Evolutionary conservation across 1,139 yeast genomes (phyloP).

Genomic region (Geotrichum carabidarum): DNA sequence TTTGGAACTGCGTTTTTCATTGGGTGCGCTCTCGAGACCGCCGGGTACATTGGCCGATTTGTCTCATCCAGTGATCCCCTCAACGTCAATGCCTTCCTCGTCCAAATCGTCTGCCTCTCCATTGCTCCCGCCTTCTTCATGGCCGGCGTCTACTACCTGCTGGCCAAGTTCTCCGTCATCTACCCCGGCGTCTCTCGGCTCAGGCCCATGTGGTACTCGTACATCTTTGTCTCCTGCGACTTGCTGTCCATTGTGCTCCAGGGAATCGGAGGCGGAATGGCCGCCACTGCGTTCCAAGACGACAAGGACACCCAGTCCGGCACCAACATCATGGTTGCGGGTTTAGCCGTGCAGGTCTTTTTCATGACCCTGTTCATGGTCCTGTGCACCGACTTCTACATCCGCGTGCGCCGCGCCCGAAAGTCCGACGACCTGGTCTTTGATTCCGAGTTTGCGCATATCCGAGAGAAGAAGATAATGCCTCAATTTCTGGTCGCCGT

Average conservation of each 20-base stretch:
- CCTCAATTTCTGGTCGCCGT: slow-evolving; percentile 30
- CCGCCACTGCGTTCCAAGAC: slow-evolving; percentile 50
- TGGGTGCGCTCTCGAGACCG: slow-evolving; percentile 60
- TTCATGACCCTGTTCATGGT: slow-evolving; percentile 64
- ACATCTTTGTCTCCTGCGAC: slow-evolving; percentile 63
- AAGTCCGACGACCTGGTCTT: slow-evolving; percentile 23
- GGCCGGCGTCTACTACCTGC: slow-evolving; percentile 78
- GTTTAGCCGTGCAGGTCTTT: slow-evolving; percentile 71
- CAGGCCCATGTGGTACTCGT: slow-evolving; percentile 71
- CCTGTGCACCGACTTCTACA: slow-evolving; percentile 53
- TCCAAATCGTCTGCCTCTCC: slow-evolving; percentile 68
- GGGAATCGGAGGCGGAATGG: slow-evolving; percentile 79
- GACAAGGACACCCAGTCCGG: slow-evolving; percentile 47
- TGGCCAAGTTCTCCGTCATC: slow-evolving; percentile 68
- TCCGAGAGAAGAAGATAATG: slow-evolving; percentile 44
- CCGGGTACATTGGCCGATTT: slow-evolving; percentile 68
- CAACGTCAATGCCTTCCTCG: slow-evolving; percentile 46
- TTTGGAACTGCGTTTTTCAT: slow-evolving; percentile 56
- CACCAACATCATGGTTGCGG: slow-evolving; percentile 74
- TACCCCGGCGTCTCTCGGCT: slow-evolving; percentile 55
- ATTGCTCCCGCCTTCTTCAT: slow-evolving; percentile 83
- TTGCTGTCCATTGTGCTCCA: slow-evolving; percentile 66
- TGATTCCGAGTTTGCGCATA: slow-evolving; percentile 41
- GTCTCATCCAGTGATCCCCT: slow-evolving; percentile 41
- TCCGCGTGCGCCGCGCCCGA: slow-evolving; percentile 41